Percentiles rank a stretch among this genome's conserved stretches.
Conservation (phyloP, 2,329 filamentous ascomycete genomes). For the Colletotrichum sp. region DNA sequence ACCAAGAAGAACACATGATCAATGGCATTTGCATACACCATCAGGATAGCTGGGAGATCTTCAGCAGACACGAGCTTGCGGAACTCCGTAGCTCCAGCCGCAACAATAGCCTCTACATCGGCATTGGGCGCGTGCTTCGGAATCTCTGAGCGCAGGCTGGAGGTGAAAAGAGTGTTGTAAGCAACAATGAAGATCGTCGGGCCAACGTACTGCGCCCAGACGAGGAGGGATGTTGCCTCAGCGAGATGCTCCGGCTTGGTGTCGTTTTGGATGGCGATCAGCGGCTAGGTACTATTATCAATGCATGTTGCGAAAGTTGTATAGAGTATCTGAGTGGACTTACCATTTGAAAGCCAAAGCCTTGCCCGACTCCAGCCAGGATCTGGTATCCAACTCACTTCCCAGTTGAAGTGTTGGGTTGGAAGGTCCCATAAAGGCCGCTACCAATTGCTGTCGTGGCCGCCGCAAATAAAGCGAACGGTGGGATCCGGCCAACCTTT, state of each 20-base stretch:
- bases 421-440: conserved; percentile 42
- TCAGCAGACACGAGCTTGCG: neutral
- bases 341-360: conserved; percentile 46
- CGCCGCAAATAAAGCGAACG: conserved; percentile 33
- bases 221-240: neutral
- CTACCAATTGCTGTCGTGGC: conserved; percentile 38
- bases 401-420: conserved; percentile 26
- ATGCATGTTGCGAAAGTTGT: neutral
- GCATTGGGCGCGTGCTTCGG: neutral
- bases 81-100: neutral
- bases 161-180: neutral
- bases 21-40: neutral
- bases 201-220: neutral
- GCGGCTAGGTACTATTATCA: neutral
- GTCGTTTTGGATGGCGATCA: neutral
- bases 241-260: neutral
- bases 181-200: neutral
- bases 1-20: neutral
- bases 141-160: neutral
- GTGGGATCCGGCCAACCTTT: conserved; percentile 21
- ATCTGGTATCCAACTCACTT: conserved; percentile 38
- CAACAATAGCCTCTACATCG: neutral
- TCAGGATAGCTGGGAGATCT: neutral
- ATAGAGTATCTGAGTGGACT: fast-evolving
- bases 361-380: conserved; percentile 53